Evolutionary conservation across 2,329 filamentous ascomycete genomes (phyloP).

Genomic region (Zopfia rhizophila): DNA sequence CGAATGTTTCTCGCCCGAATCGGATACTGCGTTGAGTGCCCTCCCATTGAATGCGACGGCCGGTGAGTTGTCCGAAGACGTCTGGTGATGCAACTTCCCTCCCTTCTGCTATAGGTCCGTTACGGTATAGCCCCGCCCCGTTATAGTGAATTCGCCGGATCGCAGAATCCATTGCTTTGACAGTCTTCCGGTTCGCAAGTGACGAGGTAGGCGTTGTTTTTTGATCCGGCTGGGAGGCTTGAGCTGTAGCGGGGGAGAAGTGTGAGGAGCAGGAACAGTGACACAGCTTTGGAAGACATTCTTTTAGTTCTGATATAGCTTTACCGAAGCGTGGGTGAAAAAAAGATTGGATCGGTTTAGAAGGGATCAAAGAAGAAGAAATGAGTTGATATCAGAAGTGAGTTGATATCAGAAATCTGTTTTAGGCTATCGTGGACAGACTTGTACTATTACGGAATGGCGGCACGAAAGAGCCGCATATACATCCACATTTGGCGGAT

Average conservation of each 20-base stretch:
- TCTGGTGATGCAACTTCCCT: constrained; percentile 4
- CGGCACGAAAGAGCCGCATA: too few species aligned
- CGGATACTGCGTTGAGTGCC: constrained; percentile 19
- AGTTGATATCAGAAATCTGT: too few species aligned
- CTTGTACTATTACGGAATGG: too few species aligned
- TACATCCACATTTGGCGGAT: too few species aligned
- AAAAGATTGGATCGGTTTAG: too few species aligned
- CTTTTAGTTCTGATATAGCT: too few species aligned
- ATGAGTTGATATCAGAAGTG: too few species aligned
- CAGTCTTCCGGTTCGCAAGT: constrained; percentile 23
- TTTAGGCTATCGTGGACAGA: too few species aligned
- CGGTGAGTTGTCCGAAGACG: constrained; percentile 4
- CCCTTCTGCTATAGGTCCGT: constrained; percentile 19
- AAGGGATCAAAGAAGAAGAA: too few species aligned
- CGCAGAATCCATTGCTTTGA: constrained; percentile 25
- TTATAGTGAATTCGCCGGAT: constrained; percentile 23
- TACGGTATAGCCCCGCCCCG: constrained; percentile 19
- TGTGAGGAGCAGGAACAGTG: constrained; percentile 1
- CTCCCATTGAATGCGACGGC: constrained; percentile 19
- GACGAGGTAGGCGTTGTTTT: constrained; percentile 30
- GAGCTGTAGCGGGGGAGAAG: constrained; percentile 10
- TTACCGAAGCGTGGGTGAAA: too few species aligned
- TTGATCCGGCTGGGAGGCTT: constrained; percentile 24
- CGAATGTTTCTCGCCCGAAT: constrained; percentile 22
- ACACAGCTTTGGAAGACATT: too few species aligned